A percentile compares a stretch with the other conserved stretches of the same genome.
Evolutionary conservation across 2,329 filamentous ascomycete genomes (phyloP).

Genomic region (Zasmidium citrigriseum): DNA sequence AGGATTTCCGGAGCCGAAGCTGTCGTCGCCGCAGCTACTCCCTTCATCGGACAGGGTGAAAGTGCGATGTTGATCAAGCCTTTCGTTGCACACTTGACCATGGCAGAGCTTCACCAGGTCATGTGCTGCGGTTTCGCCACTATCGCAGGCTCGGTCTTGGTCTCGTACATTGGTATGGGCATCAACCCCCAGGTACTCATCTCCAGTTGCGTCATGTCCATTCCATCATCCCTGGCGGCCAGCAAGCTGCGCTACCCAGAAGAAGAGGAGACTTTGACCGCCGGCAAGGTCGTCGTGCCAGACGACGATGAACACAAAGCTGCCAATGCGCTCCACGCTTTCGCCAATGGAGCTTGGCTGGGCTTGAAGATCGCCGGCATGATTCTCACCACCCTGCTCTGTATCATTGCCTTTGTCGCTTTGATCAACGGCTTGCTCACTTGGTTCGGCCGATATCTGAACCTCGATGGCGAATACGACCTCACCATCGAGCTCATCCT

Average conservation of each 20-base stretch:
- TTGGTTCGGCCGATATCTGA: slow-evolving; percentile 81
- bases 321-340: slow-evolving; percentile 81
- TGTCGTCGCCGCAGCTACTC: slow-evolving; percentile 89
- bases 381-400: slow-evolving; percentile 77
- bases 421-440: slow-evolving; percentile 75
- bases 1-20: slow-evolving; percentile 87
- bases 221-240: slow-evolving; percentile 84
- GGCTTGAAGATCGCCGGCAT: slow-evolving; percentile 85
- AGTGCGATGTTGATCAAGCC: slow-evolving; percentile 89
- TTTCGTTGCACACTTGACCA: slow-evolving; percentile 81
- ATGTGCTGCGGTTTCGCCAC: slow-evolving; percentile 93
- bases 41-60: slow-evolving; percentile 93
- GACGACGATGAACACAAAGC: slow-evolving; percentile 74
- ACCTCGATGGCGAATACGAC: slow-evolving; percentile 65
- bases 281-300: slow-evolving; percentile 77
- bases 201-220: slow-evolving; percentile 93
- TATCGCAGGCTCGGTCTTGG: slow-evolving; percentile 83
- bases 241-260: slow-evolving; percentile 90
- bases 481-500: slow-evolving; percentile 75
- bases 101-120: slow-evolving; percentile 86
- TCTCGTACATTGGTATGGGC: slow-evolving; percentile 82
- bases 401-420: slow-evolving; percentile 76
- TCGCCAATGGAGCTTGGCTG: slow-evolving; percentile 81
- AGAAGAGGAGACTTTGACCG: slow-evolving; percentile 80
- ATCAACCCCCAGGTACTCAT: slow-evolving; percentile 83